Conservation (phyloP, 768 basidiomycete species). For the Boletus rufocinnamomeus region DNA sequence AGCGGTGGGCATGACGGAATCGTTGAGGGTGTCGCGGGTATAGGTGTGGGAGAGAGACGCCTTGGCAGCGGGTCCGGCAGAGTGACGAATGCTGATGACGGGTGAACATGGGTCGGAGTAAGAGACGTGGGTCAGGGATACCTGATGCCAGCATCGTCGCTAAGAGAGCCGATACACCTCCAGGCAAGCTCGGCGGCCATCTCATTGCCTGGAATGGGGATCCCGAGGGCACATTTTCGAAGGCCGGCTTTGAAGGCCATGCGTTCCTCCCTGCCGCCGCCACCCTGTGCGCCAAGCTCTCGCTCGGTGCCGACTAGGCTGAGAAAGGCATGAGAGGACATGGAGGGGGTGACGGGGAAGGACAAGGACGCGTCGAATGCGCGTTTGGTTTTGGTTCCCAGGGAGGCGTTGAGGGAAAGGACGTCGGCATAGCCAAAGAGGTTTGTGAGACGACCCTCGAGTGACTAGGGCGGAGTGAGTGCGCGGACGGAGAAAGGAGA, state of each 20-base stretch:
- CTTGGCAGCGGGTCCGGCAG: slow-evolving; percentile 80
- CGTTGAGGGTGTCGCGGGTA: slow-evolving; percentile 51
- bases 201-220: slow-evolving; percentile 54
- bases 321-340: slow-evolving; percentile 71
- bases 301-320: slow-evolving; percentile 72
- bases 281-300: slow-evolving; percentile 53
- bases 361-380: slow-evolving; percentile 74
- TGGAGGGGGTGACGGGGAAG: slow-evolving; percentile 58
- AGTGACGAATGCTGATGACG: slow-evolving; percentile 69
- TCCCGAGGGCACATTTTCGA: slow-evolving; percentile 20
- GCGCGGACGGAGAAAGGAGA: neutral
- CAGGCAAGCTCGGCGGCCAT: slow-evolving; percentile 81
- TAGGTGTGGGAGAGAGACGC: slow-evolving; percentile 82
- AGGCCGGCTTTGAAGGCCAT: slow-evolving; percentile 74
- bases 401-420: slow-evolving; percentile 76
- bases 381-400: slow-evolving; percentile 85
- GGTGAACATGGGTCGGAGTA: slow-evolving; percentile 2
- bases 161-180: slow-evolving; percentile 71
- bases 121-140: slow-evolving; percentile 28
- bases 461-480: slow-evolving; percentile 48
- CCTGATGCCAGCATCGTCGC: slow-evolving; percentile 82
- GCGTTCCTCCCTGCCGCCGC: slow-evolving; percentile 31
- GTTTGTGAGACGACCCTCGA: slow-evolving; percentile 81
- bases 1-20: slow-evolving; percentile 30
- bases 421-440: slow-evolving; percentile 91